phyloP scores from a whole-genome alignment of 2,329 filamentous ascomycete species.

The Diaporthe vaccinii region DNA sequence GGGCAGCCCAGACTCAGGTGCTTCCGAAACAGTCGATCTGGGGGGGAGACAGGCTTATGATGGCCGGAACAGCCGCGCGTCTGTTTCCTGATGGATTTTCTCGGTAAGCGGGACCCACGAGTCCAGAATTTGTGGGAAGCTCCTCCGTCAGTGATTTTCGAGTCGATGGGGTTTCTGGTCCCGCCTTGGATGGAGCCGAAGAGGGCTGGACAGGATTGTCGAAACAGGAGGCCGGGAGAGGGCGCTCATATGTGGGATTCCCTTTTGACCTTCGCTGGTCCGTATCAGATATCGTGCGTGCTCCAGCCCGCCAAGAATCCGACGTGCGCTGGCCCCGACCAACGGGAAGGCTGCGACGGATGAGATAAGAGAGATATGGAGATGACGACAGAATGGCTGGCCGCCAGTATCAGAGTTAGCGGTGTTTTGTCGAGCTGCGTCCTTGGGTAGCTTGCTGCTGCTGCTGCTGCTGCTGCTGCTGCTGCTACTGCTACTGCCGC shows the following conservation, averaged over 20 bases:
- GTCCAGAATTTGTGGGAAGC: neutral
- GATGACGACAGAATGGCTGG: constrained; percentile 37
- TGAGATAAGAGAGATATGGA: constrained; percentile 40
- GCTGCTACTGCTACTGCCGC: neutral
- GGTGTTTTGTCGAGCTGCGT: constrained; percentile 9
- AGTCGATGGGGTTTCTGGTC: neutral
- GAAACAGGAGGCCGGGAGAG: constrained; percentile 32
- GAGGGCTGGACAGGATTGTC: constrained; percentile 11
- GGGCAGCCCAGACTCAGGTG: constrained; percentile 11
- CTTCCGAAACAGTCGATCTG: constrained; percentile 27
- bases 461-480: neutral
- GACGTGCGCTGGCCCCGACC: constrained; percentile 32
- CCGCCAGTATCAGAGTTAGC: constrained; percentile 30
- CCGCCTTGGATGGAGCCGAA: constrained; percentile 11
- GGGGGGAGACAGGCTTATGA: neutral
- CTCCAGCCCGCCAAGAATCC: constrained; percentile 39
- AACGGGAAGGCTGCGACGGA: constrained; percentile 34
- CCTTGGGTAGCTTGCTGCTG: neutral
- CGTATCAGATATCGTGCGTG: constrained; percentile 40
- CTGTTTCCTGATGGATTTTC: constrained; percentile 27
- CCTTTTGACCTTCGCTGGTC: constrained; percentile 24
- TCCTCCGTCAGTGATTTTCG: neutral
- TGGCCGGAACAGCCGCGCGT: constrained; percentile 37
- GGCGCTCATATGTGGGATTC: constrained; percentile 38
- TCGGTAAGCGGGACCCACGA: neutral